Evolutionary conservation across 2,329 filamentous ascomycete genomes (phyloP).

Genomic region (Colletotrichum liriopes): DNA sequence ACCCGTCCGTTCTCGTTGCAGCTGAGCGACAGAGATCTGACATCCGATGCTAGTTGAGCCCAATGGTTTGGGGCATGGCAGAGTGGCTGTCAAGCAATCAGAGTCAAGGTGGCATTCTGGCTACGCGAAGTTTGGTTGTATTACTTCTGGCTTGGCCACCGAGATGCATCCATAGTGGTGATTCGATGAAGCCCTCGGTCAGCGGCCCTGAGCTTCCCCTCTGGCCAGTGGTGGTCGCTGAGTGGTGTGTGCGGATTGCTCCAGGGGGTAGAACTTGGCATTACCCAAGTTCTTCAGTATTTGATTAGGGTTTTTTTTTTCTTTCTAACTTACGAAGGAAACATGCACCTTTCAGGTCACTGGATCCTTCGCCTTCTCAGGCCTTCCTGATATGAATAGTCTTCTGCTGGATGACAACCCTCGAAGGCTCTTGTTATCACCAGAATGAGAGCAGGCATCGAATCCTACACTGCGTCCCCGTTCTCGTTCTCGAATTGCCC

Average conservation of each 20-base stretch:
- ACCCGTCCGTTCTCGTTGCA: conserved; percentile 11
- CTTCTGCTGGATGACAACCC: neutral
- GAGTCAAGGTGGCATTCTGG: neutral
- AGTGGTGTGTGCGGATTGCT: neutral
- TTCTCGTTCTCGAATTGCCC: neutral
- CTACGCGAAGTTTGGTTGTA: neutral
- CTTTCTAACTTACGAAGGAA: neutral
- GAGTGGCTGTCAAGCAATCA: neutral
- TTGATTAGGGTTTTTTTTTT: neutral
- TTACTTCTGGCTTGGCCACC: neutral
- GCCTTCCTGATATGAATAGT: neutral
- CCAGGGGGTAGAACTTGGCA: conserved; percentile 3
- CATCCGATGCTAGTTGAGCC: neutral
- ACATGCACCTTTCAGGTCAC: neutral
- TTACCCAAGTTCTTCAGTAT: neutral
- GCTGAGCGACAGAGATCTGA: conserved; percentile 16
- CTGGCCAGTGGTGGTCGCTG: conserved; percentile 1
- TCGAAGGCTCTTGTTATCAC: neutral
- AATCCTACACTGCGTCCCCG: neutral
- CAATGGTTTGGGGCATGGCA: neutral
- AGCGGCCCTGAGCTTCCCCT: conserved; percentile 1
- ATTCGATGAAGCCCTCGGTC: conserved; percentile 14
- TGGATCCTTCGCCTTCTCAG: conserved; percentile 2
- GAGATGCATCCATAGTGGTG: neutral
- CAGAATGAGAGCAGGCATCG: neutral